Base-by-base conservation (phyloP, 1,284 basidiomycete species). In the Mrakiaceae sp. region DNA sequence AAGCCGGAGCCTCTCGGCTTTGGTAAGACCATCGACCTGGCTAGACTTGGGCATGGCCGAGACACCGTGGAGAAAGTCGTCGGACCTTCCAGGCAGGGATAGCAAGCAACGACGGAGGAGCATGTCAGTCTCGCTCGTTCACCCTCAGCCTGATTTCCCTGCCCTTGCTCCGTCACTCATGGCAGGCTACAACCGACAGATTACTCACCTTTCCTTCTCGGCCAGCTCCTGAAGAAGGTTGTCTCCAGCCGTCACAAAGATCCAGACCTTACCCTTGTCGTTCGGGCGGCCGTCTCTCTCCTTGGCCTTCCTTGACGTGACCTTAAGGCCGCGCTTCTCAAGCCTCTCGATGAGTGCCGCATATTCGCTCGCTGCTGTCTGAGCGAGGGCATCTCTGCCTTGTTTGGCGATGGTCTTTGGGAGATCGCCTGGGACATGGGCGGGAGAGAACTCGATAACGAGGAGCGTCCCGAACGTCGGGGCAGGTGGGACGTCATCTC, bases 211-310 rank as follows among this genome's bases (percentile, higher is more conserved):
- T 77, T 95, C 91, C 49, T 83, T 79, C 68, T 84, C 83, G 0
- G 87, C 82, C 11, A 95, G 80, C 62, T 81, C 81, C 48, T 81
- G 73, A 9, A 95, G 76, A 64, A 85, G 81, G 51, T 78, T 77
- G 53, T 82, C 78, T 0, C 85, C 83, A 66, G 87, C 89, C n/a
- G 81, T 80, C 12, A 96, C 82, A 67, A 96, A 84, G 3, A 96
- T 78, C 60, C 94, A 80, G 3, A 95, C 74, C 70, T 94, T 87
- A 5, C 87, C 87, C 62, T 87, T 80, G 10, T 81, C 68, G 12
- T 60, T 49, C 4, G 8, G 43, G 7, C n/a, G 49, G n/a, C 54
- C 57, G 44, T 51, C 40, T 16, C 49, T 39, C 40, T 59, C 58
- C 14, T 48, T 60, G 4, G 63, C 63, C 58, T 50, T 47, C 8